A percentile compares a stretch with the other conserved stretches of the same genome.
These are phyloP conservation scores for Ampelocalamus luodianensis DNA, from an alignment of 176 grass and related monocot genomes.

Conservation along the genomic window DNA sequence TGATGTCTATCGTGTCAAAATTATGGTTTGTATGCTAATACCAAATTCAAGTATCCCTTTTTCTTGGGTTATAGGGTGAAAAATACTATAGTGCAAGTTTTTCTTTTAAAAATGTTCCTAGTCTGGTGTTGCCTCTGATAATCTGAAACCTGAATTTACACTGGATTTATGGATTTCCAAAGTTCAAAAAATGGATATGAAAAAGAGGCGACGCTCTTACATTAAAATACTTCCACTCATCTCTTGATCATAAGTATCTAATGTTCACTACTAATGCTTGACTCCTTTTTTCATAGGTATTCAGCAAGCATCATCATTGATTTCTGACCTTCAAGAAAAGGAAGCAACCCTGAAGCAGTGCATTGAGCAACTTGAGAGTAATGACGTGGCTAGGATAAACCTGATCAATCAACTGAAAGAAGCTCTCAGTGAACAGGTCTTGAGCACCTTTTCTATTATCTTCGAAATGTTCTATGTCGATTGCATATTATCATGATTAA, in stretches of 20 bases:
- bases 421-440: constrained; percentile 81
- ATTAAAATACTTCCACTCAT: constrained; percentile 20
- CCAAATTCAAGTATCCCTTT: background rate
- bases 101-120: constrained; percentile 14
- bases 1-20: background rate
- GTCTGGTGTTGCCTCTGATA: background rate
- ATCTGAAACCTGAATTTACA: background rate
- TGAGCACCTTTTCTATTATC: constrained; percentile 34
- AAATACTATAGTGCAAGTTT: background rate
- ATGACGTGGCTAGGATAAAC: constrained; percentile 48
- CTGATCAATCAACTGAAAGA: constrained; percentile 77
- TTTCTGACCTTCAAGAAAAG: constrained; percentile 69
- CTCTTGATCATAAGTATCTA: background rate
- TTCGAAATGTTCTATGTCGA: constrained; percentile 23
- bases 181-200: background rate
- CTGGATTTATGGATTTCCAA: constrained; percentile 1
- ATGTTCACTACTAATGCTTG: constrained; percentile 10
- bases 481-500: constrained; percentile 17
- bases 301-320: constrained; percentile 63
- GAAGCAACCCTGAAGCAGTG: constrained; percentile 66
- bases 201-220: constrained; percentile 3
- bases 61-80: background rate
- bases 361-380: constrained; percentile 69
- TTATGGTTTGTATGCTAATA: background rate
- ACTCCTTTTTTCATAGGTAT: constrained; percentile 61